Percentiles rank a stretch among this genome's conserved stretches.
Evolutionary conservation across 768 basidiomycete genomes (phyloP).

Genomic region (Sporobolomyces phaffii): DNA sequence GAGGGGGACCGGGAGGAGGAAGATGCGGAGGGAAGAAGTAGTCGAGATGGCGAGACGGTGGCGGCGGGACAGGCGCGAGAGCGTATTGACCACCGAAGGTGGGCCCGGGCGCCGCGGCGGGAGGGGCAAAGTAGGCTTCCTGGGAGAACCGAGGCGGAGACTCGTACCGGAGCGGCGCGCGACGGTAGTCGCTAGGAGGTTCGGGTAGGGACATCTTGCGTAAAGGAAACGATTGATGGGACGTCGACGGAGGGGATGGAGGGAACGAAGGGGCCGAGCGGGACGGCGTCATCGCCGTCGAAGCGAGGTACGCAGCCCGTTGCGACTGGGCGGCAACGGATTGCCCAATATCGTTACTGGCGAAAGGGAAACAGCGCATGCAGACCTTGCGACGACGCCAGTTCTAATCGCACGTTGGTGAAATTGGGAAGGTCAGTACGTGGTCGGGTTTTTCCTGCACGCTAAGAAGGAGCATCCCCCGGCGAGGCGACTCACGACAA

Average conservation of each 20-base stretch:
- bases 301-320: slow-evolving; percentile 4
- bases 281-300: slow-evolving; percentile 2
- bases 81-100: no score
- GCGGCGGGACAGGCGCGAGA: neutral
- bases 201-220: neutral
- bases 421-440: slow-evolving; percentile 7
- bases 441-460: no score
- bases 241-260: neutral
- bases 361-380: slow-evolving; percentile 33
- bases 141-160: neutral
- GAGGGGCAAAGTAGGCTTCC: neutral
- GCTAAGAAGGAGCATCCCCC: no score
- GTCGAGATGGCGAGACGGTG: neutral
- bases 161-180: no score
- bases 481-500: slow-evolving; percentile 27
- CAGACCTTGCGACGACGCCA: slow-evolving; percentile 37
- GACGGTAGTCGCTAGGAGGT: no score
- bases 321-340: slow-evolving; percentile 7
- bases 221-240: neutral
- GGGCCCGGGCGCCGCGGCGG: neutral
- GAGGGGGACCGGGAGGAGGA: neutral
- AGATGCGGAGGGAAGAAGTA: neutral
- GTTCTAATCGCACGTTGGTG: slow-evolving; percentile 30
- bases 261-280: neutral
- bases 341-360: slow-evolving; percentile 8